Evolutionary conservation across 257 asterid species (phyloP).

Genomic region (Solanum chilense): DNA sequence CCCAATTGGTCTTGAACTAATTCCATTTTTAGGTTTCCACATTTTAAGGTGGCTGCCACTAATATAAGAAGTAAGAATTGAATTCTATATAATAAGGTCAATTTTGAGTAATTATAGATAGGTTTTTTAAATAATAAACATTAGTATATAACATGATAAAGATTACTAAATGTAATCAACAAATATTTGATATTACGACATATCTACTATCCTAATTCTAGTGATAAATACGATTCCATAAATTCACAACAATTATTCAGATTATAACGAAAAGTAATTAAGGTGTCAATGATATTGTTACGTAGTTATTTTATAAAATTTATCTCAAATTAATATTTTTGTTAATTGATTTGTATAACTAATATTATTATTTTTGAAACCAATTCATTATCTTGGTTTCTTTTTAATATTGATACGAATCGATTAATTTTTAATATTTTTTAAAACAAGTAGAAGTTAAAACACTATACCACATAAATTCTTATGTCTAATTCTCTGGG

Average conservation of each 20-base stretch:
- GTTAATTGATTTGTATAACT: background rate
- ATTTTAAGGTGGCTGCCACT: background rate
- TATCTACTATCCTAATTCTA: background rate
- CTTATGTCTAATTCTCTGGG: no score
- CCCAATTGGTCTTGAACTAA: background rate
- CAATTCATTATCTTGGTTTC: no score
- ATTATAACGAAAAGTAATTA: background rate
- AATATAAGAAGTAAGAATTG: background rate
- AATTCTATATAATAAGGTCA: background rate
- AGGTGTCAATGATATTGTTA: background rate
- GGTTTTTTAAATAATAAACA: background rate
- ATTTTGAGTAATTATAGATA: background rate
- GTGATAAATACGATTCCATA: background rate
- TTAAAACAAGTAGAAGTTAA: no score
- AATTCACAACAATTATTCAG: background rate
- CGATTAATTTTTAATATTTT: no score
- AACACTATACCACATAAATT: no score
- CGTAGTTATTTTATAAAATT: no score
- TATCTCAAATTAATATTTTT: no score
- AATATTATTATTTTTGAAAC: no score
- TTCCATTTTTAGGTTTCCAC: background rate
- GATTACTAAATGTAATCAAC: background rate
- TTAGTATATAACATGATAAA: background rate
- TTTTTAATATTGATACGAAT: no score
- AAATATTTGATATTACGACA: background rate